phyloP scores from a whole-genome alignment of 176 grass and related monocot species.

The Phyllostachys edulis region DNA sequence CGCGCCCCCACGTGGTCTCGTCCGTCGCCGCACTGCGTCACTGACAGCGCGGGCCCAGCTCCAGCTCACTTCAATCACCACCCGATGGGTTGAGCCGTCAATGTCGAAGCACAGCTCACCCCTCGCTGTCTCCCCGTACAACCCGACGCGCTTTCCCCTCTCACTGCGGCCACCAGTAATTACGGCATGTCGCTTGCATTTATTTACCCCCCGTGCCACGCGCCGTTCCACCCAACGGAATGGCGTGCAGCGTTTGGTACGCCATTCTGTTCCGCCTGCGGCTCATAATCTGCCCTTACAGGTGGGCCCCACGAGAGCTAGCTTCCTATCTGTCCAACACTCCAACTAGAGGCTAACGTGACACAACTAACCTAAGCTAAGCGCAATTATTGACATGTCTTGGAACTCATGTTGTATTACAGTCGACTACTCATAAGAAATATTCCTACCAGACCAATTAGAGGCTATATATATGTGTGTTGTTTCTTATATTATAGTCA shows the following conservation, averaged over 20 bases:
- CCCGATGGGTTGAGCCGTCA: neutral
- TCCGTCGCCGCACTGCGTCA: neutral
- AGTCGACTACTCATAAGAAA: no score
- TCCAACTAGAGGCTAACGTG: neutral
- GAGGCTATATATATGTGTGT: no score
- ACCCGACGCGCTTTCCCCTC: neutral
- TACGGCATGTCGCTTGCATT: neutral
- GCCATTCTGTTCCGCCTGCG: neutral
- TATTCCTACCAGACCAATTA: no score
- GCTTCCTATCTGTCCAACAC: neutral
- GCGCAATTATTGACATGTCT: no score
- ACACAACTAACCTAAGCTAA: no score
- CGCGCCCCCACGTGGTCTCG: neutral
- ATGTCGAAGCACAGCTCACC: slow-evolving; percentile 27
- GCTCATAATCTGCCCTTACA: neutral
- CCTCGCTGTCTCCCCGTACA: slow-evolving; percentile 21
- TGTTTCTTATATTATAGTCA: no score
- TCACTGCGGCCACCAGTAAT: neutral
- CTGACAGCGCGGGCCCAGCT: slow-evolving; percentile 34
- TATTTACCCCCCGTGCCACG: slow-evolving; percentile 1
- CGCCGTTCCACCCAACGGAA: slow-evolving; percentile 16
- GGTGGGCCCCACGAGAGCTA: neutral
- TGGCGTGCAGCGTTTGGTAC: slow-evolving; percentile 19
- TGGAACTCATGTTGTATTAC: no score
- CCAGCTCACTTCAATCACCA: neutral